Evolutionary conservation across 1,284 basidiomycete species (phyloP).

Genomic region (Calocybe gambosa): DNA sequence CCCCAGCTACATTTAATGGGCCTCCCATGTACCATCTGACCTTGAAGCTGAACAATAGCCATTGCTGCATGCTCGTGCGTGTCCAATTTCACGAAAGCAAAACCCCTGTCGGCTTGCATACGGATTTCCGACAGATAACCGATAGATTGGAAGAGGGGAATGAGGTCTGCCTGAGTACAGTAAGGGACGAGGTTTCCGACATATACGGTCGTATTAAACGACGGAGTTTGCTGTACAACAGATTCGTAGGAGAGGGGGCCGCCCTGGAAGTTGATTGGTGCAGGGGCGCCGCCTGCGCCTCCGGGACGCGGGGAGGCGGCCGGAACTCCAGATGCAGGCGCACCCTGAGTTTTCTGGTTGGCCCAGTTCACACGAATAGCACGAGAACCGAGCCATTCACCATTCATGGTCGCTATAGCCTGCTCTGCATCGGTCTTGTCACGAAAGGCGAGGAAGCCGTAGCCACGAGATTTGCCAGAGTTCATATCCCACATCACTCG

Average conservation of each 20-base stretch:
- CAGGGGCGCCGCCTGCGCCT: constrained; percentile 57
- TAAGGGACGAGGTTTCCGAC: constrained; percentile 97
- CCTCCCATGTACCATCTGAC: constrained; percentile 91
- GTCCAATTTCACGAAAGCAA: constrained; percentile 97
- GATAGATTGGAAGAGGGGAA: constrained; percentile 94
- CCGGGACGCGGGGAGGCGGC: constrained; percentile 35
- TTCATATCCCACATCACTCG: constrained; percentile 99
- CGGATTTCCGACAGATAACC: constrained; percentile 97
- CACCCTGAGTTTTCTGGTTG: constrained; percentile 93
- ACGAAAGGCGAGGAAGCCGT: constrained; percentile 90
- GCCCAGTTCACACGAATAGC: constrained; percentile 99
- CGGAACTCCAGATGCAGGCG: constrained; percentile 26
- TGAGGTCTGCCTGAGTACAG: constrained; percentile 91
- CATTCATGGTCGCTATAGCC: constrained; percentile 98
- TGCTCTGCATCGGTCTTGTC: constrained; percentile 98
- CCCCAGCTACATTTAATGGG: constrained; percentile 99
- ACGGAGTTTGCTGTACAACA: constrained; percentile 84
- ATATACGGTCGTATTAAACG: constrained; percentile 94
- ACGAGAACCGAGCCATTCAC: constrained; percentile 96
- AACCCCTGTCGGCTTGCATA: constrained; percentile 97
- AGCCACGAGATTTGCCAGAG: constrained; percentile 94
- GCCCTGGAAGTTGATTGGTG: constrained; percentile 81
- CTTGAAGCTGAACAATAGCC: constrained; percentile 94
- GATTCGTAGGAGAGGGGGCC: constrained; percentile 84
- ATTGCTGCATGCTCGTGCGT: constrained; percentile 96